Conservation (phyloP, 768 basidiomycete genomes). For the Lactifluus piperatus region DNA sequence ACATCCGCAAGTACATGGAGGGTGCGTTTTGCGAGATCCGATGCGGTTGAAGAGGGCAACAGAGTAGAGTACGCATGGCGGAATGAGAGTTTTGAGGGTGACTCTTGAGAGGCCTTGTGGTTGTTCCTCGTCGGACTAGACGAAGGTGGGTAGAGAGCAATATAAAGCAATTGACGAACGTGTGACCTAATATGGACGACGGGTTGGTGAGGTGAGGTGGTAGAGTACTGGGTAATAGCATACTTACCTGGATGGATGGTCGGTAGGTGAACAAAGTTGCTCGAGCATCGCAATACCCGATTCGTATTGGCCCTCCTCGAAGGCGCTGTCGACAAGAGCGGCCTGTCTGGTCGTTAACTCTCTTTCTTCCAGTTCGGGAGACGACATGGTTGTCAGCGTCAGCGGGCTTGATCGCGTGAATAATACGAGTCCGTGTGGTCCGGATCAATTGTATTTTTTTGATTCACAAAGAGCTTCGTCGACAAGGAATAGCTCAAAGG, state of each 20-base stretch:
- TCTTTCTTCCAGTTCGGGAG: constrained; percentile 2
- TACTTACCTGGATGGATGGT: constrained; percentile 51
- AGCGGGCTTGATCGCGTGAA: background rate
- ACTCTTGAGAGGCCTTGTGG: constrained; percentile 9
- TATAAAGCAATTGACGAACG: constrained; percentile 20
- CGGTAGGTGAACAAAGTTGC: constrained; percentile 48
- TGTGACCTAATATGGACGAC: constrained; percentile 6
- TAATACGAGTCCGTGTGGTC: background rate
- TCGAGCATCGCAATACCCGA: constrained; percentile 54
- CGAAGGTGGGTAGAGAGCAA: constrained; percentile 18
- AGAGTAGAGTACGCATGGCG: constrained; percentile 16
- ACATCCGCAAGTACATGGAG: constrained; percentile 17
- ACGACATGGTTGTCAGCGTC: background rate
- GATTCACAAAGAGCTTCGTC: background rate
- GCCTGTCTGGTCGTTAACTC: constrained; percentile 10
- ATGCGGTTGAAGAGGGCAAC: constrained; percentile 7
- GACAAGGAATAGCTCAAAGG: background rate
- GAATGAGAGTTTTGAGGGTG: constrained; percentile 17
- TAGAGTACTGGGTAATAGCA: background rate
- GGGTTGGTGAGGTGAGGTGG: background rate
- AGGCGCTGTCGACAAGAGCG: constrained; percentile 57
- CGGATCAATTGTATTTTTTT: background rate
- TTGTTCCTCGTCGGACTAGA: background rate
- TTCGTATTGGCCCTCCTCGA: constrained; percentile 73
- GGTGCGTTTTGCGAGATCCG: constrained; percentile 14